These are phyloP conservation scores for Lepiota subincarnata DNA, from an alignment of 768 basidiomycete species.

Conservation along the genomic window DNA sequence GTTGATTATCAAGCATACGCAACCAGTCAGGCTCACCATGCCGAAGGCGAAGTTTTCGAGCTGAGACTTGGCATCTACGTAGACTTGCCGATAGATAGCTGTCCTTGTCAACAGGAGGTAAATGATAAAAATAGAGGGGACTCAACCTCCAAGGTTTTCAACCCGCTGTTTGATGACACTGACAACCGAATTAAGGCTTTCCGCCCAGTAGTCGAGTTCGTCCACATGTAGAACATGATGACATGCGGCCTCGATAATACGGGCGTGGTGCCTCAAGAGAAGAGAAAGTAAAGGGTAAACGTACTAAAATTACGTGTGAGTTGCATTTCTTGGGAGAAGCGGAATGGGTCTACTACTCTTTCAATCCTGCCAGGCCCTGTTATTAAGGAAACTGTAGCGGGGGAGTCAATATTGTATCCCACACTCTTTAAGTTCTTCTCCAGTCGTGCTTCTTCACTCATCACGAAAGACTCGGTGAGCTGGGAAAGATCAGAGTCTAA, in stretches of 20 bases:
- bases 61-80: slow-evolving; percentile 27
- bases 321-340: background rate
- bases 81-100: slow-evolving; percentile 34
- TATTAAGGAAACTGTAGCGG: slow-evolving; percentile 29
- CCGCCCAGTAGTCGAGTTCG: slow-evolving; percentile 25
- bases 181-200: slow-evolving; percentile 28
- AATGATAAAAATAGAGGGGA: background rate
- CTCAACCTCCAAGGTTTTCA: slow-evolving; percentile 29
- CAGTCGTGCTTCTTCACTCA: slow-evolving; percentile 26
- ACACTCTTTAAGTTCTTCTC: slow-evolving; percentile 25
- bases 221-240: slow-evolving; percentile 30
- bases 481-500: slow-evolving; percentile 24
- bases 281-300: slow-evolving; percentile 32
- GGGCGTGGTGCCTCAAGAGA: slow-evolving; percentile 28
- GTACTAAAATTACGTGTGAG: slow-evolving; percentile 22
- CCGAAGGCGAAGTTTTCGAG: slow-evolving; percentile 36
- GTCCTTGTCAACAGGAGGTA: background rate
- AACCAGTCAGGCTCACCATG: slow-evolving; percentile 21
- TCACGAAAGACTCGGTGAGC: slow-evolving; percentile 24
- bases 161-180: slow-evolving; percentile 27
- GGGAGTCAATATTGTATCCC: slow-evolving; percentile 30
- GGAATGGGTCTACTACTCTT: slow-evolving; percentile 23
- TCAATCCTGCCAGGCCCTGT: slow-evolving; percentile 34
- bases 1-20: background rate
- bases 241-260: slow-evolving; percentile 29